These are phyloP conservation scores for Chloris gayana DNA, from an alignment of 176 grass and related monocot genomes.

Conservation along the genomic window DNA sequence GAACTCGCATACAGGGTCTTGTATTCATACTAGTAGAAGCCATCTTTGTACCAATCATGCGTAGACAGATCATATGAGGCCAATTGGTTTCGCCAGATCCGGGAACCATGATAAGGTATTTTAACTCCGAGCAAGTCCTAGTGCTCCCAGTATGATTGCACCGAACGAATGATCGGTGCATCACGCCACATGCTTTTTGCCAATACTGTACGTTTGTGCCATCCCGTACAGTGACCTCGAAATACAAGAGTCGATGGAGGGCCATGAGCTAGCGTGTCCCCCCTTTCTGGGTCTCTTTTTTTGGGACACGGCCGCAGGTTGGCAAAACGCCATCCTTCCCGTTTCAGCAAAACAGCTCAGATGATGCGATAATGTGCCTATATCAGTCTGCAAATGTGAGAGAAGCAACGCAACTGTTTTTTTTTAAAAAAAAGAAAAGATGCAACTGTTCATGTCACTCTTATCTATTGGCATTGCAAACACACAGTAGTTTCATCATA, in stretches of 20 bases:
- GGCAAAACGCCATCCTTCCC: conserved; percentile 15
- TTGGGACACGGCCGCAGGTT: neutral
- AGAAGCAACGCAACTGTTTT: too few species aligned
- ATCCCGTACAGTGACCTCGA: neutral
- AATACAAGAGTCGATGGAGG: neutral
- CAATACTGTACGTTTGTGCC: neutral
- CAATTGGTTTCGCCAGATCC: neutral
- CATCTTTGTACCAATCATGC: neutral
- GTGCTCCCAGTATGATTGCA: neutral
- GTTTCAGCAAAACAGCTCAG: neutral
- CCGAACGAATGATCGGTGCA: neutral
- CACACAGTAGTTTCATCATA: neutral
- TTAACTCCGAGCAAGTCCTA: neutral
- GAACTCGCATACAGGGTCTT: too few species aligned
- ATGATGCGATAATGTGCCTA: too few species aligned
- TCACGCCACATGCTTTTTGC: neutral
- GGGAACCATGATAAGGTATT: too few species aligned
- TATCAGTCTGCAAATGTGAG: too few species aligned
- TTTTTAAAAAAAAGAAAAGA: too few species aligned
- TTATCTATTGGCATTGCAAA: neutral
- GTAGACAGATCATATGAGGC: neutral
- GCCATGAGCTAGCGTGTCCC: neutral
- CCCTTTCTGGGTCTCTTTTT: neutral
- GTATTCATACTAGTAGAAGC: neutral
- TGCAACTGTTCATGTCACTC: too few species aligned